phyloP scores from a whole-genome alignment of 2,329 filamentous ascomycete species.

The Cercospora sojina region DNA sequence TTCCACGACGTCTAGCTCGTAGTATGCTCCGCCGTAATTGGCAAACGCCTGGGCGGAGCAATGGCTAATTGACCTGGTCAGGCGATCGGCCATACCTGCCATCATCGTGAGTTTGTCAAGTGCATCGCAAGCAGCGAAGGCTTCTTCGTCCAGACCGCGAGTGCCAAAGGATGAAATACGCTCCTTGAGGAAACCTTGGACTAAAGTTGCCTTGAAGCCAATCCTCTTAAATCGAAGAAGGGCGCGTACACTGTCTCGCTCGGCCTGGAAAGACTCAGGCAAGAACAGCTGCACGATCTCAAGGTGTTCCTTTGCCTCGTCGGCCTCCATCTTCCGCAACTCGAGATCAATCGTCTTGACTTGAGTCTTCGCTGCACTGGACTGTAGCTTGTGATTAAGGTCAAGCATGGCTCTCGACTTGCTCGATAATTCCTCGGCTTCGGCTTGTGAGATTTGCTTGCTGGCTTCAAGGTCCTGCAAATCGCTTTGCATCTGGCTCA shows the following conservation, averaged over 20 bases:
- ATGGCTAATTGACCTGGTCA: conserved; percentile 74
- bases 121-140: conserved; percentile 76
- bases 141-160: conserved; percentile 71
- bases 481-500: conserved; percentile 79
- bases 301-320: conserved; percentile 84
- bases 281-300: conserved; percentile 86
- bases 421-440: conserved; percentile 84
- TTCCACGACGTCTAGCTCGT: conserved; percentile 90
- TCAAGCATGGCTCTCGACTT: conserved; percentile 95
- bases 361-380: conserved; percentile 86
- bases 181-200: conserved; percentile 77
- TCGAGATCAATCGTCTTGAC: conserved; percentile 93
- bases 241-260: conserved; percentile 83
- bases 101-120: conserved; percentile 86
- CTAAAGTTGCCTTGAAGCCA: conserved; percentile 79
- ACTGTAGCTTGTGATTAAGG: conserved; percentile 88
- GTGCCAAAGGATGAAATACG: conserved; percentile 66
- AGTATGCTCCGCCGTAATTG: conserved; percentile 73
- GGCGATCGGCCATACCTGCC: conserved; percentile 76
- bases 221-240: conserved; percentile 85
- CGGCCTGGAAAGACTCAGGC: conserved; percentile 76
- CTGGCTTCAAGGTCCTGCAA: conserved; percentile 90
- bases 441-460: conserved; percentile 86
- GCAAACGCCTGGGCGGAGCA: conserved; percentile 78
- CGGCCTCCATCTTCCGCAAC: conserved; percentile 78